A percentile compares a stretch with the other conserved stretches of the same genome.
These are phyloP conservation scores for Penicillium simplicissimum DNA, from an alignment of 495 filamentous ascomycete genomes.

Conservation along the genomic window DNA sequence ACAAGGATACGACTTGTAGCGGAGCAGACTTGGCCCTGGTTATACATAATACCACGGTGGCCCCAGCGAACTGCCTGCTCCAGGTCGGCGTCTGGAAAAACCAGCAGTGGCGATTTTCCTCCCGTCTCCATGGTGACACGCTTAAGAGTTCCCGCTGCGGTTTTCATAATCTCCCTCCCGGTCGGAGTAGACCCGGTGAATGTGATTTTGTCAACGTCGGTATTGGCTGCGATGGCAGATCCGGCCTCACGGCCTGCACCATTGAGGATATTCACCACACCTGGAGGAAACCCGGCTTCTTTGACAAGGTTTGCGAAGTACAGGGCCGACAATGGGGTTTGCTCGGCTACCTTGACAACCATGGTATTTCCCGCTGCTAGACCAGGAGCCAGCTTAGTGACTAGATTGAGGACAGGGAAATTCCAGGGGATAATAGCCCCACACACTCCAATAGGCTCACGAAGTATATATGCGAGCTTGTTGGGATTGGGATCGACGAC, in stretches of 20 bases:
- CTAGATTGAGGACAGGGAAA: constrained; percentile 44
- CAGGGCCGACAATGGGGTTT: no score
- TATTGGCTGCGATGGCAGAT: not conserved
- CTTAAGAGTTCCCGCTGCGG: not conserved
- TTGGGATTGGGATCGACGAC: constrained; percentile 80
- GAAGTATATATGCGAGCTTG: constrained; percentile 81
- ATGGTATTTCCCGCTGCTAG: no score
- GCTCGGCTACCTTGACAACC: no score
- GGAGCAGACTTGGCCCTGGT: not conserved
- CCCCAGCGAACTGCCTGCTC: not conserved
- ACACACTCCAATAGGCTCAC: constrained; percentile 87
- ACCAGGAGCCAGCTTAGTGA: no score
- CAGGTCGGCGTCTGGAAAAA: not conserved
- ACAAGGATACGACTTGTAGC: not conserved
- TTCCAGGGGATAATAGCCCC: constrained; percentile 96
- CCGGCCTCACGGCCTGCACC: constrained; percentile 12
- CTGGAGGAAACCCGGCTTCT: no score
- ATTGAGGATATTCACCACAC: no score
- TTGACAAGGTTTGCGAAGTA: no score
- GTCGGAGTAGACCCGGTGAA: not conserved
- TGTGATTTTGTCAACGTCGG: not conserved
- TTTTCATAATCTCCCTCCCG: not conserved
- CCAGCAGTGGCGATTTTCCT: not conserved
- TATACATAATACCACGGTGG: not conserved
- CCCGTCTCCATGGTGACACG: not conserved